Conservation (phyloP, 2,329 filamentous ascomycete genomes). For the Aspergillus neotritici region DNA sequence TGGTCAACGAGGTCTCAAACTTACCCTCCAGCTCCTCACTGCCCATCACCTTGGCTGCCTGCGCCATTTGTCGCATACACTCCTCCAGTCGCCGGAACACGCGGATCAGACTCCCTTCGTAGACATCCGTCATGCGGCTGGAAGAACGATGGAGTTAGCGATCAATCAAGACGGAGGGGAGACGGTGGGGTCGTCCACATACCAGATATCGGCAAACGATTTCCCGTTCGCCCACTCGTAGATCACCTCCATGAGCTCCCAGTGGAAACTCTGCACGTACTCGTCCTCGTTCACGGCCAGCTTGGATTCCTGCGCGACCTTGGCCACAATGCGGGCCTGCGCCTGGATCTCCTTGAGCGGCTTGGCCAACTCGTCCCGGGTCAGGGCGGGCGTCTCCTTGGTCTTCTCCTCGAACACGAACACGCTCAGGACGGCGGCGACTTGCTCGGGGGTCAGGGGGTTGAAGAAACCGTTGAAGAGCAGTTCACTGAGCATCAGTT, state of each 20-base stretch:
- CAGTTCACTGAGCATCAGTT: conserved; percentile 85
- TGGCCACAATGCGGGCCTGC: conserved; percentile 82
- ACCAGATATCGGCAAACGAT: conserved; percentile 93
- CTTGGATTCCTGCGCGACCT: conserved; percentile 92
- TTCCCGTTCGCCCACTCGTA: conserved; percentile 85
- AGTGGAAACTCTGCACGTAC: conserved; percentile 84
- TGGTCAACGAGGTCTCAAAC: conserved; percentile 78
- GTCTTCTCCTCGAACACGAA: conserved; percentile 98
- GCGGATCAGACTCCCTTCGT: conserved; percentile 92
- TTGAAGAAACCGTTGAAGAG: conserved; percentile 99
- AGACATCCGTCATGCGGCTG: conserved; percentile 98
- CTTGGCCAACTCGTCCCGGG: conserved; percentile 73
- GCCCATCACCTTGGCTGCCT: conserved; percentile 96
- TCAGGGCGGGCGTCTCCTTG: conserved; percentile 63
- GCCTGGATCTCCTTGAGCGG: conserved; percentile 80
- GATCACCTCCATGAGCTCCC: conserved; percentile 95
- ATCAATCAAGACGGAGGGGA: conserved; percentile 4
- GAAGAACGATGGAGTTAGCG: conserved; percentile 9
- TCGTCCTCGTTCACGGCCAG: conserved; percentile 91
- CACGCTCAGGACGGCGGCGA: conserved; percentile 78
- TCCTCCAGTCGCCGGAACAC: conserved; percentile 95
- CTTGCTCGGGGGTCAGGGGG: conserved; percentile 80
- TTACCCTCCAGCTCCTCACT: conserved; percentile 88
- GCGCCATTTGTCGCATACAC: conserved; percentile 86
- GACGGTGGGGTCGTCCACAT: conserved; percentile 39